Evolutionary conservation across 768 basidiomycete genomes (phyloP).

Genomic region (Tricholoma sp.): DNA sequence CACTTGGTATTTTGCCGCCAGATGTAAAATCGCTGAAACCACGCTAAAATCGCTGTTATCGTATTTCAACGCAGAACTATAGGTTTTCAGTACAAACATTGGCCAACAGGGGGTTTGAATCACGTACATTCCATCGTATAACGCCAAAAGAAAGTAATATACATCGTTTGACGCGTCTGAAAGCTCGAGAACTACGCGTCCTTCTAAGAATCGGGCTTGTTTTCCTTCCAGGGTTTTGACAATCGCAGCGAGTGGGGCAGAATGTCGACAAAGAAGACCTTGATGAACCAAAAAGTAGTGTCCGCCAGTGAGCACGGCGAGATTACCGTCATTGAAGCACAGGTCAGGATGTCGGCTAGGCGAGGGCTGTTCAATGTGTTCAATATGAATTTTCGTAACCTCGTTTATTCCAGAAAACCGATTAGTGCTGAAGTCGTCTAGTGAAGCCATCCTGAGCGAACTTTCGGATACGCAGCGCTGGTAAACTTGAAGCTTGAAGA

Average conservation of each 20-base stretch:
- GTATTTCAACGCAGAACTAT: constrained; percentile 42
- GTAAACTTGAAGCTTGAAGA: not conserved
- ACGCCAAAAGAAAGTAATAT: constrained; percentile 50
- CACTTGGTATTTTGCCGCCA: constrained; percentile 62
- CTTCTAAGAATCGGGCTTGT: constrained; percentile 41
- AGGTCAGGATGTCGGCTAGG: constrained; percentile 45
- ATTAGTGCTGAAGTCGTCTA: constrained; percentile 45
- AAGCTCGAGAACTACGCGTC: constrained; percentile 48
- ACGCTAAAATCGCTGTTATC: constrained; percentile 46
- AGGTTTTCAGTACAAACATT: constrained; percentile 5
- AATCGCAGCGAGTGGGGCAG: constrained; percentile 39
- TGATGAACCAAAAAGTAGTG: constrained; percentile 67
- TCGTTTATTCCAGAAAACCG: constrained; percentile 24
- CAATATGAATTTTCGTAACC: constrained; percentile 5
- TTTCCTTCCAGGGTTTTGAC: constrained; percentile 28
- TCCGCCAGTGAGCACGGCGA: constrained; percentile 52
- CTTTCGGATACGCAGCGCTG: too few relatives aligned
- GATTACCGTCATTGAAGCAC: constrained; percentile 65
- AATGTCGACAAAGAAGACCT: constrained; percentile 63
- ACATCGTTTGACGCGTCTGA: constrained; percentile 54
- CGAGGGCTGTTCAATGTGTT: constrained; percentile 6
- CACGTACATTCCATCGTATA: constrained; percentile 71
- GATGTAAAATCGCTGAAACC: constrained; percentile 52
- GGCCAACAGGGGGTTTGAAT: not conserved
- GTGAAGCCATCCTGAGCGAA: constrained; percentile 6